phyloP scores from a whole-genome alignment of 176 grass and related monocot genomes.

The Aegilops tauschii region DNA sequence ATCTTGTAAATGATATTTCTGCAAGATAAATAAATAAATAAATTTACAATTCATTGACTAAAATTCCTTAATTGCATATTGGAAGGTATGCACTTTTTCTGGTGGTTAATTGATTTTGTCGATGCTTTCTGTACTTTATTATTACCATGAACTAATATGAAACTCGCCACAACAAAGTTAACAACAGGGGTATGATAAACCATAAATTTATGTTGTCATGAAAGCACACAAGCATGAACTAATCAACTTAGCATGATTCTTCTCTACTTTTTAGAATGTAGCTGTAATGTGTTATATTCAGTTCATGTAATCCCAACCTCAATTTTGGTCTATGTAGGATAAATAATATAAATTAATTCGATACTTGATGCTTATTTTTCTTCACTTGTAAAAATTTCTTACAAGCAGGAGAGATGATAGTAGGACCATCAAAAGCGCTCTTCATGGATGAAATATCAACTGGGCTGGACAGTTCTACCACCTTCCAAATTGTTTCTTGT shows the following conservation, averaged over 20 bases:
- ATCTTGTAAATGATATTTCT: background rate
- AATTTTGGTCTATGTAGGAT: background rate
- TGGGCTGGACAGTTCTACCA: slow-evolving; percentile 80
- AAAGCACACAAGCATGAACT: background rate
- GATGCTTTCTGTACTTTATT: background rate
- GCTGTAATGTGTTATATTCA: background rate
- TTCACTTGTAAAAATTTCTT: slow-evolving; percentile 5
- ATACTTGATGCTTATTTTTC: background rate
- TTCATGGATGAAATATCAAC: slow-evolving; percentile 98
- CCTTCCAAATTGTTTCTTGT: slow-evolving; percentile 75
- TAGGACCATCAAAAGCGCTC: slow-evolving; percentile 74
- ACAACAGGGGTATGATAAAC: background rate
- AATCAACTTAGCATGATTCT: slow-evolving; percentile 3
- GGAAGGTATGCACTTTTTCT: background rate
- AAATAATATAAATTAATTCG: background rate
- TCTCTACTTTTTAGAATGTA: background rate
- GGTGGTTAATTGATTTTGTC: background rate
- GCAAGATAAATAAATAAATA: background rate
- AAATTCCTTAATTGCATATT: background rate
- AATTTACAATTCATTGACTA: background rate
- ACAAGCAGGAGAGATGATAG: slow-evolving; percentile 75
- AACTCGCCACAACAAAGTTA: background rate
- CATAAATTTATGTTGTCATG: background rate
- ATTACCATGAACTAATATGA: background rate
- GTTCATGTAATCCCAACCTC: background rate